Evolutionary conservation across 2,329 filamentous ascomycete species (phyloP).

Genomic region (Xylariaceae sp.): DNA sequence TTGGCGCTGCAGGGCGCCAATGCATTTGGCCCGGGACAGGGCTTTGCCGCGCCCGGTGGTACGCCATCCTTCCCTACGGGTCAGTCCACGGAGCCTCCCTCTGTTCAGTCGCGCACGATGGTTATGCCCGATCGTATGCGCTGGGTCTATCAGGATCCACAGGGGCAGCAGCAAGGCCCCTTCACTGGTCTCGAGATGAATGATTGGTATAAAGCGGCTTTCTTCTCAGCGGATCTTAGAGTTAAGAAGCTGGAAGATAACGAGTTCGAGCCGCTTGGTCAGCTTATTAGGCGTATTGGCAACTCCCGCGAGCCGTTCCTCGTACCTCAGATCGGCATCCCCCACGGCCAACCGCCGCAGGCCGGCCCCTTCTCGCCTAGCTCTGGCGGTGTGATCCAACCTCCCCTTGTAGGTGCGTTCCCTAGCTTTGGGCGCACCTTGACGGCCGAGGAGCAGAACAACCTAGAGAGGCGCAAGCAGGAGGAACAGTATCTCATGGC

Average conservation of each 20-base stretch:
- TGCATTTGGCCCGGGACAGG: slow-evolving; percentile 22
- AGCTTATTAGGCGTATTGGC: slow-evolving; percentile 89
- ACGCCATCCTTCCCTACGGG: slow-evolving; percentile 26
- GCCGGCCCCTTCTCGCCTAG: slow-evolving; percentile 41
- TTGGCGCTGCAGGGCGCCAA: slow-evolving; percentile 22
- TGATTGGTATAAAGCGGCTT: slow-evolving; percentile 98
- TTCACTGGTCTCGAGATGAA: slow-evolving; percentile 99
- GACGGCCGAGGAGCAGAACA: slow-evolving; percentile 97
- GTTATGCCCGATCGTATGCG: slow-evolving; percentile 99
- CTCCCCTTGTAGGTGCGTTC: slow-evolving; percentile 87
- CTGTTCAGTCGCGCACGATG: slow-evolving; percentile 76
- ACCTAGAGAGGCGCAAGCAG: slow-evolving; percentile 89
- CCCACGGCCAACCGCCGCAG: slow-evolving; percentile 67
- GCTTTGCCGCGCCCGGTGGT: slow-evolving; percentile 22
- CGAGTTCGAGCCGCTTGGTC: slow-evolving; percentile 91
- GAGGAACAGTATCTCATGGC: slow-evolving; percentile 98
- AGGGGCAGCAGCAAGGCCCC: slow-evolving; percentile 84
- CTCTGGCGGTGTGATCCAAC: slow-evolving; percentile 58
- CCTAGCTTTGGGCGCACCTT: slow-evolving; percentile 94
- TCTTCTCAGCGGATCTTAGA: slow-evolving; percentile 88
- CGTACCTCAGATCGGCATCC: slow-evolving; percentile 92
- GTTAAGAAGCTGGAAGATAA: slow-evolving; percentile 92
- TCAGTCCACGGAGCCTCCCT: slow-evolving; percentile 40
- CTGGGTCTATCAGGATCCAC: slow-evolving; percentile 96
- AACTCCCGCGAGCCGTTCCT: slow-evolving; percentile 97